Conservation (phyloP, 2,329 filamentous ascomycete genomes). For the Lasiodiplodia hormozganensis region DNA sequence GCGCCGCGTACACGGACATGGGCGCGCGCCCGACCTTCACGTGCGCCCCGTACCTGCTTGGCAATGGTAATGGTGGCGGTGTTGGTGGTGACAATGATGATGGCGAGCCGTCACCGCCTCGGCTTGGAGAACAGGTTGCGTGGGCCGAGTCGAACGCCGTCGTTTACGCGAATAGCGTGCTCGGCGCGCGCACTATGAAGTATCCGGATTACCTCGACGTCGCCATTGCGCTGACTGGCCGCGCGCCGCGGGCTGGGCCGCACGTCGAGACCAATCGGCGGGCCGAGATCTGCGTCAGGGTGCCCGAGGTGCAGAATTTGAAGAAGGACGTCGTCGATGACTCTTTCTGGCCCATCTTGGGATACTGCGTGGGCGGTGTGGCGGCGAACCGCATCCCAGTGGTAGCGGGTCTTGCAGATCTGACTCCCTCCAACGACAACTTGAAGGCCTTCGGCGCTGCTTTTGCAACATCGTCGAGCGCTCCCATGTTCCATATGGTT, state of each 20-base stretch:
- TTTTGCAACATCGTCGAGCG: slow-evolving; percentile 52
- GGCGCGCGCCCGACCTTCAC: slow-evolving; percentile 53
- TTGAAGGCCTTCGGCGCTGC: slow-evolving; percentile 55
- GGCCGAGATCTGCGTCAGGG: slow-evolving; percentile 7
- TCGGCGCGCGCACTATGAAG: slow-evolving; percentile 54
- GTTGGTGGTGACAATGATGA: background rate
- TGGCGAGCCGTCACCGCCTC: background rate
- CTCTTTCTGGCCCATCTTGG: slow-evolving; percentile 49
- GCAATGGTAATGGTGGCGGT: too few species aligned
- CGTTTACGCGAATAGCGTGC: slow-evolving; percentile 55
- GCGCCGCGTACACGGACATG: slow-evolving; percentile 49
- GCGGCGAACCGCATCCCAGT: slow-evolving; percentile 45
- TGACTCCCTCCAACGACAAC: slow-evolving; percentile 38
- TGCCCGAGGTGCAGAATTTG: background rate
- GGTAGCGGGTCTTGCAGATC: slow-evolving; percentile 44
- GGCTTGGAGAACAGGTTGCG: slow-evolving; percentile 49
- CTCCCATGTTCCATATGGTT: slow-evolving; percentile 55
- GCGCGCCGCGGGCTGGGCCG: slow-evolving; percentile 41
- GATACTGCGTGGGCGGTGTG: slow-evolving; percentile 46
- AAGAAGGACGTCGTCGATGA: slow-evolving; percentile 39
- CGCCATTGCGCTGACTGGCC: slow-evolving; percentile 53
- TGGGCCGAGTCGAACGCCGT: slow-evolving; percentile 58
- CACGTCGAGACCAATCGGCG: slow-evolving; percentile 38
- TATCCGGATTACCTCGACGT: slow-evolving; percentile 56
- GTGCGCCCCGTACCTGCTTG: slow-evolving; percentile 53